phyloP scores from a whole-genome alignment of 2,329 filamentous ascomycete genomes.

The Huntiella decipiens region DNA sequence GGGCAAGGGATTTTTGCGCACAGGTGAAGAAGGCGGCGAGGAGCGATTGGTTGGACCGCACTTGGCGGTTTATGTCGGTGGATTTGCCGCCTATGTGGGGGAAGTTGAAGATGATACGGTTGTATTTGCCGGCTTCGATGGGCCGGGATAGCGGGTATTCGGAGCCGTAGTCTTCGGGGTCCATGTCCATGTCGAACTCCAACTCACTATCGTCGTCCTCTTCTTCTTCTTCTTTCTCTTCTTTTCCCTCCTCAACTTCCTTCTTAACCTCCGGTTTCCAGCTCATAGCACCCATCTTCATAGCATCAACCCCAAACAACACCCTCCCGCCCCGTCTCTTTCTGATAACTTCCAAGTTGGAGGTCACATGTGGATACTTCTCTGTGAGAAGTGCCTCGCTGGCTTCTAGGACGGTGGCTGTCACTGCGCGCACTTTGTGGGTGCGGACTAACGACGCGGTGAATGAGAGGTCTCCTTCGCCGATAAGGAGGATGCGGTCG shows the following conservation, averaged over 20 bases:
- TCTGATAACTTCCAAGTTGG: conserved; percentile 35
- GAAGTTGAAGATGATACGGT: conserved; percentile 87
- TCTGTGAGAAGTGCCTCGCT: conserved; percentile 34
- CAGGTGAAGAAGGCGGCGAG: conserved; percentile 49
- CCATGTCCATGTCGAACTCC: too few relatives aligned
- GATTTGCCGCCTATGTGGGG: conserved; percentile 84
- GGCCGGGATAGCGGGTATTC: not conserved
- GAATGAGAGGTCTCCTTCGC: conserved; percentile 69
- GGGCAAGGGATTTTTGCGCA: conserved; percentile 25
- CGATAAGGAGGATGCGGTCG: conserved; percentile 55
- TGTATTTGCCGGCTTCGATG: conserved; percentile 30
- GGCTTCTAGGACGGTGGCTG: conserved; percentile 50
- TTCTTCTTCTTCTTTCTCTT: too few relatives aligned
- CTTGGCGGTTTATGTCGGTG: conserved; percentile 87
- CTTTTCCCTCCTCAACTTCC: too few relatives aligned
- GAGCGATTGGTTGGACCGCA: conserved; percentile 73
- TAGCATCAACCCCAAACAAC: conserved; percentile 48
- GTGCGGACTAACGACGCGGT: conserved; percentile 45
- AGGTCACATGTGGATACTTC: conserved; percentile 57
- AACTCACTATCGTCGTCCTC: conserved; percentile 9
- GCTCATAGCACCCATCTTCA: conserved; percentile 33
- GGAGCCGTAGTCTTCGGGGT: not conserved
- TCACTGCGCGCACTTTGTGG: conserved; percentile 47
- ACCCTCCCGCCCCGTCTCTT: conserved; percentile 22
- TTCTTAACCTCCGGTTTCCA: conserved; percentile 16